These are phyloP conservation scores for Lachancea kluyveri DNA, from an alignment of 805 yeast genomes.

Conservation along the genomic window DNA sequence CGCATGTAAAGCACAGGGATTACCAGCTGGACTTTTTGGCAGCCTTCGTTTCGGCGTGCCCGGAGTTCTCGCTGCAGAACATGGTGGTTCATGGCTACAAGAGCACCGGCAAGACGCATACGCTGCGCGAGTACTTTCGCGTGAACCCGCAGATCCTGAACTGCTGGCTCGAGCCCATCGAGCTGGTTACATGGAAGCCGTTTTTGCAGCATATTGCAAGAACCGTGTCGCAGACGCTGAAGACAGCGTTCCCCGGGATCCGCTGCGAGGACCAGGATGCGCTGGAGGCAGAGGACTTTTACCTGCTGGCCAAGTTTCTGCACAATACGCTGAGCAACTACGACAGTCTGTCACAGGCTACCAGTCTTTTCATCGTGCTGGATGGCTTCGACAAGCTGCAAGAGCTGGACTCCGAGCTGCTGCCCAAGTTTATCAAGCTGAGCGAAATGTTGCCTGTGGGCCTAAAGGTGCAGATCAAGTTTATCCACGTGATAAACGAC, in stretches of 20 bases:
- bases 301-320: conserved; percentile 20
- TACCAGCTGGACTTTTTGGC: conserved; percentile 19
- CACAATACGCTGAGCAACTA: conserved; percentile 12
- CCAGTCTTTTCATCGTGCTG: conserved; percentile 18
- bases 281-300: conserved; percentile 27
- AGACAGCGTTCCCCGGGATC: conserved; percentile 11
- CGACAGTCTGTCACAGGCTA: conserved; percentile 4
- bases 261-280: conserved; percentile 18
- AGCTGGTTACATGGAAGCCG: conserved; percentile 29
- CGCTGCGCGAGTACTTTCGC: conserved; percentile 16
- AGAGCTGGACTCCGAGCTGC: conserved; percentile 26
- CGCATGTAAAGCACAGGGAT: no score
- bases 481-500: conserved; percentile 22
- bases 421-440: conserved; percentile 22
- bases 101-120: conserved; percentile 27
- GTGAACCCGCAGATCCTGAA: conserved; percentile 11
- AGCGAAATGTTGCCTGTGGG: conserved; percentile 19
- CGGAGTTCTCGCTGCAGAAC: conserved; percentile 10
- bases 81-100: conserved; percentile 25
- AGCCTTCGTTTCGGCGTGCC: no score
- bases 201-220: conserved; percentile 26
- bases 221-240: conserved; percentile 16
- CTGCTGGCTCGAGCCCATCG: conserved; percentile 24
- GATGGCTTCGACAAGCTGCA: conserved; percentile 31
- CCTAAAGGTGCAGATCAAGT: conserved; percentile 19